These are phyloP conservation scores for Cafeteria roenbergensis DNA, from an alignment of 108 stramenopile genomes.

Conservation along the genomic window DNA sequence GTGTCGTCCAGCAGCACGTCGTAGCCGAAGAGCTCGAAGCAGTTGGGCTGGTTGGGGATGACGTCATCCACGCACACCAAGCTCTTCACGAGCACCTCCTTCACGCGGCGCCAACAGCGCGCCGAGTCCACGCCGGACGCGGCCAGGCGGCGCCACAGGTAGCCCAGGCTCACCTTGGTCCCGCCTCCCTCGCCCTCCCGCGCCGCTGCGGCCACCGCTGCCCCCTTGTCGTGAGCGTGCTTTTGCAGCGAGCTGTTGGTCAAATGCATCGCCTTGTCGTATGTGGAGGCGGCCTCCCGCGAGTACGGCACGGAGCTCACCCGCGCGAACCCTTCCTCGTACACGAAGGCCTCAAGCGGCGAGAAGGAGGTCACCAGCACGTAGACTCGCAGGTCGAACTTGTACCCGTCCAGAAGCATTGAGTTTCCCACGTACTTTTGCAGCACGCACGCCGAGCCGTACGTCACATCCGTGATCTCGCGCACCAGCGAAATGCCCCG, in stretches of 20 bases:
- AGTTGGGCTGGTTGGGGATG: slow-evolving; percentile 48
- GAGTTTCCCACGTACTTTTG: slow-evolving; percentile 39
- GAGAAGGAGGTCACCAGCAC: slow-evolving; percentile 66
- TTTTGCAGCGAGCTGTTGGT: slow-evolving; percentile 45
- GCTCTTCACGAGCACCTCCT: slow-evolving; percentile 35
- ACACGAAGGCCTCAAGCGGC: slow-evolving; percentile 63
- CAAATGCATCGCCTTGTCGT: slow-evolving; percentile 37
- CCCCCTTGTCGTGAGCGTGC: not conserved
- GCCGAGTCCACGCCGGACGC: slow-evolving; percentile 23
- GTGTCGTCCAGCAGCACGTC: slow-evolving; percentile 36
- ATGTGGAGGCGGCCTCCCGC: slow-evolving; percentile 9
- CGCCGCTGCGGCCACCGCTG: not conserved
- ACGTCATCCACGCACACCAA: slow-evolving; percentile 49
- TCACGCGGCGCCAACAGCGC: slow-evolving; percentile 24
- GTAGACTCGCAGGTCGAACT: slow-evolving; percentile 61
- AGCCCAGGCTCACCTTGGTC: slow-evolving; percentile 11
- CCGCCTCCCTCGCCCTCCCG: slow-evolving; percentile 10
- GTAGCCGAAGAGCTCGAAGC: slow-evolving; percentile 43
- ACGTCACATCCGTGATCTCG: slow-evolving; percentile 48
- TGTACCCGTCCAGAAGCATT: slow-evolving; percentile 42
- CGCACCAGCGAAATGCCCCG: slow-evolving; percentile 59
- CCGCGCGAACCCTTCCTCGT: slow-evolving; percentile 59
- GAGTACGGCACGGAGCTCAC: slow-evolving; percentile 34
- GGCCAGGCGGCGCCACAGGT: slow-evolving; percentile 23
- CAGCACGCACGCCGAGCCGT: slow-evolving; percentile 51